Evolutionary conservation across 129 eudicot genomes (phyloP).

Genomic region (Arctium minus): DNA sequence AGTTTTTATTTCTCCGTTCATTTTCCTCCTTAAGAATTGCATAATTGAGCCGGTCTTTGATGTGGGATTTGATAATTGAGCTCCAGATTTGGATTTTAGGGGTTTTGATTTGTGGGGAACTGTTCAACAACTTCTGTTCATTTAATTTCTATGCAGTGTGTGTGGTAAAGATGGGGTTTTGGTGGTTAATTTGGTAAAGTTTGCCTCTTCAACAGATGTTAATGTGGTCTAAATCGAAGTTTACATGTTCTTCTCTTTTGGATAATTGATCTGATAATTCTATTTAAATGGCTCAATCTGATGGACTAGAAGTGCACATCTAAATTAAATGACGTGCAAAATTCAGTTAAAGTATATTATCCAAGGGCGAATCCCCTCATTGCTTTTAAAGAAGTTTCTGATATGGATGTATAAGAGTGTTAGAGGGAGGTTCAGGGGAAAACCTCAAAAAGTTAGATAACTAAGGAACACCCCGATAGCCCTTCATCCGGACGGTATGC

Average conservation of each 20-base stretch:
- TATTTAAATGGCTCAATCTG: neutral
- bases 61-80: neutral
- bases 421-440: no score
- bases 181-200: neutral
- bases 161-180: neutral
- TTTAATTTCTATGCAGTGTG: neutral
- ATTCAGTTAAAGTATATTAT: no score
- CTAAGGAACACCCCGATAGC: no score
- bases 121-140: neutral
- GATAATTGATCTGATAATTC: neutral
- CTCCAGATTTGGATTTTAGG: constrained; percentile 11
- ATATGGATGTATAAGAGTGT: no score
- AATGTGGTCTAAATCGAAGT: neutral
- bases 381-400: no score
- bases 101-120: constrained; percentile 1
- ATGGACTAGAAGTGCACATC: neutral
- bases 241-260: neutral
- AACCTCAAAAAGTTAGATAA: no score
- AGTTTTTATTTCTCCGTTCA: neutral
- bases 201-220: neutral
- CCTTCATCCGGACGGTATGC: no score
- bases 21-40: neutral
- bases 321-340: neutral
- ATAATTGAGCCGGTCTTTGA: neutral
- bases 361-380: no score